Percentiles rank a stretch among this genome's conserved stretches.
These are phyloP conservation scores for Kurtzmaniella quercitrusa DNA, from an alignment of 1,139 yeast species.

Conservation along the genomic window DNA sequence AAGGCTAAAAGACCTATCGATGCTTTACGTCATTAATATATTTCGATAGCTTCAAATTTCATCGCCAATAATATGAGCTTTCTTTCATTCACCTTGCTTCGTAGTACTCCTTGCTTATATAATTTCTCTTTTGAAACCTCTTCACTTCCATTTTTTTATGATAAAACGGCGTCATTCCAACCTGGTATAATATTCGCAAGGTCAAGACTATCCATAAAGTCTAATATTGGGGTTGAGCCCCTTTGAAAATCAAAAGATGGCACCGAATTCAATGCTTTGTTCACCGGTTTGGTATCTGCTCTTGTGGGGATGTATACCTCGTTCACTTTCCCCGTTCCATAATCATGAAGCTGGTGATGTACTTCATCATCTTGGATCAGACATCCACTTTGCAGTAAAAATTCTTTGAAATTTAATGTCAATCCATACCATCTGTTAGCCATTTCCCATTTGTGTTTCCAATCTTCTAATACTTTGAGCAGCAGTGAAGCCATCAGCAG, in stretches of 20 bases:
- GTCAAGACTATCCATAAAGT: conserved; percentile 18
- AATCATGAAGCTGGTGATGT: conserved; percentile 22
- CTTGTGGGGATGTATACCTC: conserved; percentile 16
- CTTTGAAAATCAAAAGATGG: background rate
- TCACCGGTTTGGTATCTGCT: background rate
- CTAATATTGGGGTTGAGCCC: conserved; percentile 13
- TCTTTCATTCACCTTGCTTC: too few species aligned
- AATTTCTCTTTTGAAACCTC: too few species aligned
- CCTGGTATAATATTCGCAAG: conserved; percentile 19
- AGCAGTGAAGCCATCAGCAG: conserved; percentile 16
- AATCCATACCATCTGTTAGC: conserved; percentile 23
- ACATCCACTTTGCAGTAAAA: conserved; percentile 12
- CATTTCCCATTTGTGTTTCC: conserved; percentile 24
- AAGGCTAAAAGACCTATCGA: conserved; percentile 3
- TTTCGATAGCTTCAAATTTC: background rate
- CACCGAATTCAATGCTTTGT: background rate
- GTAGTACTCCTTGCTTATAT: too few species aligned
- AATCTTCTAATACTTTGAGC: conserved; percentile 15
- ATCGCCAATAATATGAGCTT: too few species aligned
- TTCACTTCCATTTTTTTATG: background rate
- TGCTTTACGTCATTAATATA: background rate
- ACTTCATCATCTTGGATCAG: conserved; percentile 17
- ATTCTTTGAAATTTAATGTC: conserved; percentile 15
- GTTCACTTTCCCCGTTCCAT: conserved; percentile 20
- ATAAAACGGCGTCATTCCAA: conserved; percentile 14